A percentile compares a stretch with the other conserved stretches of the same genome.
Conservation (phyloP, 495 filamentous ascomycete species). For the Aspergillus bertholletiae region DNA sequence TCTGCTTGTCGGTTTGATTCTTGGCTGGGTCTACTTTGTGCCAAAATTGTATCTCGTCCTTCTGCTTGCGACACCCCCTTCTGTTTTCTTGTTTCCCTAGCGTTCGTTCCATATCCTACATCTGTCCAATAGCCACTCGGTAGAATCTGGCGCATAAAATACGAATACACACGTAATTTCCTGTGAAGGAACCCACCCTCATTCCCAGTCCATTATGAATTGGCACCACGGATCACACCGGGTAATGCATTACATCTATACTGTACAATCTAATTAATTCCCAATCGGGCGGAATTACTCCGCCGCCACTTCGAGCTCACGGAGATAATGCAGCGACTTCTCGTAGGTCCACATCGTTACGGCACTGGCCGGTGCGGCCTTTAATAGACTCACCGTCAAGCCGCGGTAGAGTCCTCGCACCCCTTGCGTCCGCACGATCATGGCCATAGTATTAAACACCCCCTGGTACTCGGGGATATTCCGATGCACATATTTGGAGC, state of each 20-base stretch:
- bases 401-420: constrained; percentile 81
- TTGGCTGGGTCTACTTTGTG: constrained; percentile 19
- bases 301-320: constrained; percentile 37
- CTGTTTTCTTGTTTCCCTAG: constrained; percentile 24
- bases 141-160: constrained; percentile 4
- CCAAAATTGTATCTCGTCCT: constrained; percentile 15
- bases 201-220: background rate
- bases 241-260: background rate
- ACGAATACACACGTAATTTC: background rate
- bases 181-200: background rate
- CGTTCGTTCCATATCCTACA: constrained; percentile 14
- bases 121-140: constrained; percentile 11
- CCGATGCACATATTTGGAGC: constrained; percentile 71
- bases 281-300: background rate
- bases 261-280: background rate
- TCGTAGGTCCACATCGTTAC: constrained; percentile 99
- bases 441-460: constrained; percentile 57
- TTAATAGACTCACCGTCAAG: constrained; percentile 81
- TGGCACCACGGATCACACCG: background rate
- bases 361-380: constrained; percentile 91
- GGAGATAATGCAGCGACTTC: constrained; percentile 57
- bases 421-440: constrained; percentile 72
- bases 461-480: constrained; percentile 84
- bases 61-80: constrained; percentile 30
- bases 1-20: constrained; percentile 17